phyloP scores from a whole-genome alignment of 1,139 yeast species.

The Protomyces pachydermus region DNA sequence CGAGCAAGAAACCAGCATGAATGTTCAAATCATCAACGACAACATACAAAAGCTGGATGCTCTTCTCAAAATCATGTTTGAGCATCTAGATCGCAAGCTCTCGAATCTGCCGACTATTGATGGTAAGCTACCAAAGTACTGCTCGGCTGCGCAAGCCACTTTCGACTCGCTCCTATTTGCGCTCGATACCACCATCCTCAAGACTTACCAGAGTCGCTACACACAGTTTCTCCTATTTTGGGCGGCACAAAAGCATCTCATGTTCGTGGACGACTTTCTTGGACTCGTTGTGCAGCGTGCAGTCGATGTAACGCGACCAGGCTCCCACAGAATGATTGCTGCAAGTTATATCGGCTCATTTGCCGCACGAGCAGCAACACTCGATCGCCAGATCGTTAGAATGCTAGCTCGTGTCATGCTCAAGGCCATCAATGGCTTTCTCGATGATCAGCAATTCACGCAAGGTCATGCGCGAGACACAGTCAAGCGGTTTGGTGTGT shows the following conservation, averaged over 20 bases:
- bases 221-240: constrained; percentile 81
- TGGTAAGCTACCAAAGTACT: neutral
- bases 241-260: constrained; percentile 74
- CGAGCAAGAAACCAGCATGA: constrained; percentile 1
- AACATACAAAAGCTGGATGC: constrained; percentile 29
- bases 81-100: constrained; percentile 27
- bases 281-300: constrained; percentile 80
- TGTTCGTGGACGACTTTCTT: constrained; percentile 76
- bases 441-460: constrained; percentile 76
- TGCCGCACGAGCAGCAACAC: constrained; percentile 76
- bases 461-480: constrained; percentile 46
- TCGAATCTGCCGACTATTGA: neutral
- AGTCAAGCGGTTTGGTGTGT: constrained; percentile 63
- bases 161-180: constrained; percentile 28
- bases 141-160: constrained; percentile 8
- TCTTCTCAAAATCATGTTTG: constrained; percentile 26
- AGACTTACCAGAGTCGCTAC: constrained; percentile 88
- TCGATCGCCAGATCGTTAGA: constrained; percentile 66
- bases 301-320: constrained; percentile 58
- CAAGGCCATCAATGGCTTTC: constrained; percentile 77
- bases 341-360: constrained; percentile 89
- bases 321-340: constrained; percentile 76
- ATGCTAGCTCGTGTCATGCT: constrained; percentile 74
- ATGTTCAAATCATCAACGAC: constrained; percentile 26
- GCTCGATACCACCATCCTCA: constrained; percentile 46